Evolutionary conservation across 176 grass and related monocot species (phyloP), one percentile per base, ranked within the genome.

Genomic region (Carex parvula): DNA sequence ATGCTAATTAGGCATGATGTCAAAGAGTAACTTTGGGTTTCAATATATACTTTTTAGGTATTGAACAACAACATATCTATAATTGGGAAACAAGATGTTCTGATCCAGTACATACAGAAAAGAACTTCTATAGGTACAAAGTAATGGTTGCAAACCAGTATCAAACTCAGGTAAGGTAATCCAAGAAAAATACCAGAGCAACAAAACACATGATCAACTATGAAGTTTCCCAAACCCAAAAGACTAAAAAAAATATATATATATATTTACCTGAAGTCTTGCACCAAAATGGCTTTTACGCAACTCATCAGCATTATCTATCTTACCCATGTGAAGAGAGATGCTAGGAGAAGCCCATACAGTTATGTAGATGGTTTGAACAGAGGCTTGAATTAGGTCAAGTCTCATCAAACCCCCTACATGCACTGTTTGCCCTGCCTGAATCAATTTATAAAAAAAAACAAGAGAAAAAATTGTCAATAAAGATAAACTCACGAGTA

Each of bases 241-340:
- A 16, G 79, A 72, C 1, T 18, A 77, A 60, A 42, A 84, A n/a
- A 64, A 13, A 65, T n/a, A 29, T 29, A 29, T 39, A 39, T 39
- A 39, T 39, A 58, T 54, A 60, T 67, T 76, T 79, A 98, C 95
- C 92, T 93, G 92, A 67, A 98, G 88, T 82, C 92, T 93, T 57
- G 88, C 79, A 67, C 95, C 95, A 85, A 98, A 91, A 93, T 98
- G 95, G 33, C 91, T 91, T 9, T 30, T 82, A 61, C 80, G 46
- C 64, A 98, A 75, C 70, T 98, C 95, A 61, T 89, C 87, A 72
- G 92, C 87, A 83, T 89, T 98, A 71, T 91, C 90, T 29, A 85
- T 91, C 80, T 98, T 98, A 22, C 95, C 95, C 88, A 98, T 89
- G 82, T 98, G 95, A 79, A 98, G 88, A 41, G 95, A 91, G 20